Evolutionary conservation across 805 yeast species (phyloP).

Genomic region (Clavispora asparagi): DNA sequence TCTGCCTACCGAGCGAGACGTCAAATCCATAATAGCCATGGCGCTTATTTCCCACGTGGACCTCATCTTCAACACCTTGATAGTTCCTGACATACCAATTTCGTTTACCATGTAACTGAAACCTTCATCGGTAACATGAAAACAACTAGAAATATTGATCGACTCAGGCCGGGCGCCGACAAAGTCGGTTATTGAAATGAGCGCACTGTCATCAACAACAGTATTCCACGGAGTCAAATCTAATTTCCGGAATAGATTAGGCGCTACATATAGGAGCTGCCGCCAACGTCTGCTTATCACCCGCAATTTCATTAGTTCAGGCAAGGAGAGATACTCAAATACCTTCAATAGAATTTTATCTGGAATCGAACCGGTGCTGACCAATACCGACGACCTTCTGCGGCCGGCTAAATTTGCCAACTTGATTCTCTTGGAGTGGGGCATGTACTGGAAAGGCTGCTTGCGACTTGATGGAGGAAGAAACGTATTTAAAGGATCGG

Average conservation of each 20-base stretch:
- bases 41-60: constrained; percentile 76
- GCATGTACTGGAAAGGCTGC: constrained; percentile 46
- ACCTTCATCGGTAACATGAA: constrained; percentile 72
- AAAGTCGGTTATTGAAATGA: constrained; percentile 58
- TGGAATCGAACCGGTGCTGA: constrained; percentile 51
- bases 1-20: constrained; percentile 60
- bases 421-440: constrained; percentile 50
- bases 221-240: constrained; percentile 64
- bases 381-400: constrained; percentile 54
- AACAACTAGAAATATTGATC: constrained; percentile 67
- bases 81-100: constrained; percentile 59
- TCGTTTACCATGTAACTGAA: constrained; percentile 67
- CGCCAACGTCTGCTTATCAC: constrained; percentile 64
- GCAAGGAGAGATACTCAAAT: constrained; percentile 50
- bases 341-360: constrained; percentile 52
- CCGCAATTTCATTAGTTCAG: constrained; percentile 55
- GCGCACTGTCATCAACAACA: constrained; percentile 50
- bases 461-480: constrained; percentile 16
- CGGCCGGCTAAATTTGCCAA: constrained; percentile 39
- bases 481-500: constrained; percentile 27
- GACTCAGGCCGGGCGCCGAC: constrained; percentile 62
- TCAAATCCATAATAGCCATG: constrained; percentile 76
- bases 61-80: constrained; percentile 52
- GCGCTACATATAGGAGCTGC: constrained; percentile 54
- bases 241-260: constrained; percentile 44